Evolutionary conservation across 2,329 filamentous ascomycete genomes (phyloP), one percentile per base, ranked within the genome.

Genomic region (Alternaria tenuissima): DNA sequence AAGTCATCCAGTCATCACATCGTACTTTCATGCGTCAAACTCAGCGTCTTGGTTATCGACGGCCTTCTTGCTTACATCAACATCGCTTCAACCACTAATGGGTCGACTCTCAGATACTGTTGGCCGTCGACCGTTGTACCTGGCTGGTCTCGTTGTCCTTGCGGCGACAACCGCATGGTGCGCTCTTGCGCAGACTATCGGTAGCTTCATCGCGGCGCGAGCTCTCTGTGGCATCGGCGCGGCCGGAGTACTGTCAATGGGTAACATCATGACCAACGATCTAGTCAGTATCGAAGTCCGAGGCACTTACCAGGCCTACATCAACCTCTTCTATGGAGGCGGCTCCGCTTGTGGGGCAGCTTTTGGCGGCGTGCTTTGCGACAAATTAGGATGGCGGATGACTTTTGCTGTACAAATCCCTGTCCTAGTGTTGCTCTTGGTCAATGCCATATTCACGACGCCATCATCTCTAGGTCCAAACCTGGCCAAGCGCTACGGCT

Each of bases 11-110:
- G 90, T 92, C 58, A 93, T 94, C 62, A 93, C 91, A 0, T 93
- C 90, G 0, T 88, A 94, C 76, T 94, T 94, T 77, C 81, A 88
- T 62, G 86, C 90, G 49, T 91, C 91, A 32, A 93, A 94, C 76
- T 88, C 88, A 47, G 92, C 92, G 3, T 93, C 91, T 2, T 95
- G 92, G 92, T 83, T 94, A 5, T 93, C 91, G 2, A 94, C 91
- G 0, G 87, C 90, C 0, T 94, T 93, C 65, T 79, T 94, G 36
- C 83, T 95, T 38, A 93, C 91, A 0, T 91, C 88, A 4, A 93
- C 91, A 1, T 87, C 89, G 24, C 89, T 92, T 58, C 89, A 93
- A 77, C 91, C 92, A 0, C 80, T 94, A 1, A 86, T 92, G 64
- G 91, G 91, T 3, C 85, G 91, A 2, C 75, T 93, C 1, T 93